A percentile compares a stretch with the other conserved stretches of the same genome.
Evolutionary conservation across 192 early-diverging fungal species (phyloP).

Genomic region (Phycomyces nitens): DNA sequence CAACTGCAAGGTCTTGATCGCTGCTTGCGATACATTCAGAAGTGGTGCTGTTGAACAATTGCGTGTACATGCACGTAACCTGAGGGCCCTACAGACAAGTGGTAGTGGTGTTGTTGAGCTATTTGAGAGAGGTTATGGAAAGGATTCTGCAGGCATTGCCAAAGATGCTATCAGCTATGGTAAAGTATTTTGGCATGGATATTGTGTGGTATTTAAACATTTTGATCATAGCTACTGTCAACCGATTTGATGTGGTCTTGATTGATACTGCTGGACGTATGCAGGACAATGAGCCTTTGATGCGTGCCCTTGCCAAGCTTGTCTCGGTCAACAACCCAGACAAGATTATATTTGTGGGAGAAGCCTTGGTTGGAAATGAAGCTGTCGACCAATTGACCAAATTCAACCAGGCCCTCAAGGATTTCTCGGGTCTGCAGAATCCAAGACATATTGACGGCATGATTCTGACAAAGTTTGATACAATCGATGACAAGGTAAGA

Average conservation of each 20-base stretch:
- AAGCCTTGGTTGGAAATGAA: conserved; percentile 95
- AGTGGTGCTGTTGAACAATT: conserved; percentile 95
- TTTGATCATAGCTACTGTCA: conserved; percentile 48
- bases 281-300: conserved; percentile 98
- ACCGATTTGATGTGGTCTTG: conserved; percentile 85
- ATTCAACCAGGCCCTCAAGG: conserved; percentile 90
- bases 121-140: conserved; percentile 95
- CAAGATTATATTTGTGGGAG: conserved; percentile 97
- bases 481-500: conserved; percentile 85
- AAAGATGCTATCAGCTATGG: conserved; percentile 87
- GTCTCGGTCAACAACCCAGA: conserved; percentile 89
- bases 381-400: conserved; percentile 94
- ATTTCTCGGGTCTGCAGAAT: conserved; percentile 76
- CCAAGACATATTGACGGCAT: conserved; percentile 95
- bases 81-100: conserved; percentile 66
- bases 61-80: conserved; percentile 83
- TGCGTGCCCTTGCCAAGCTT: conserved; percentile 93
- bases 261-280: conserved; percentile 97
- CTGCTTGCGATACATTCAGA: conserved; percentile 96
- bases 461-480: conserved; percentile 95
- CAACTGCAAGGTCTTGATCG: conserved; percentile 83
- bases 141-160: conserved; percentile 93
- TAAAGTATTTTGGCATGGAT: conserved; percentile 15
- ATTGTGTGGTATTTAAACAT: background rate
- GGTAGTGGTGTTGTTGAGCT: conserved; percentile 70